Percentiles rank a stretch among this genome's conserved stretches.
These are phyloP conservation scores for Geotrichum siamense DNA, from an alignment of 1,139 yeast genomes.

Conservation along the genomic window DNA sequence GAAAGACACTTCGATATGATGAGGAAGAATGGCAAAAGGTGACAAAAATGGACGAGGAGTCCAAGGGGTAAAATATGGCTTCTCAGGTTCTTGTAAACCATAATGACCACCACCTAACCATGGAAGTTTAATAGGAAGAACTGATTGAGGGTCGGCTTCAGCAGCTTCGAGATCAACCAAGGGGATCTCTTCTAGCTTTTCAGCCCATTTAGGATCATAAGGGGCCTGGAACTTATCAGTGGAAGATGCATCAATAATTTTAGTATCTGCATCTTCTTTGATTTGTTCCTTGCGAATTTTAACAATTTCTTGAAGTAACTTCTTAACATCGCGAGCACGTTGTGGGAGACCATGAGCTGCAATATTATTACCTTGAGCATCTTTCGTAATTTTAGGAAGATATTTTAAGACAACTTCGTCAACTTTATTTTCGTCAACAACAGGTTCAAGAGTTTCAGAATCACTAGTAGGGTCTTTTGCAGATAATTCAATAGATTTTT, in stretches of 20 bases:
- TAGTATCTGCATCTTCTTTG: slow-evolving; percentile 35
- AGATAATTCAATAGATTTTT: slow-evolving; percentile 13
- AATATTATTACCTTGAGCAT: slow-evolving; percentile 17
- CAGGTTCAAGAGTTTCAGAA: slow-evolving; percentile 10
- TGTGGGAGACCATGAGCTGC: slow-evolving; percentile 21
- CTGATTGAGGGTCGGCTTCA: slow-evolving; percentile 45
- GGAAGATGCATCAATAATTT: slow-evolving; percentile 26
- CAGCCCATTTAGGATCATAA: slow-evolving; percentile 53
- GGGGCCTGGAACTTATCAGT: slow-evolving; percentile 30
- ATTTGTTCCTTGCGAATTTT: slow-evolving; percentile 46
- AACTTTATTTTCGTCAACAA: slow-evolving; percentile 17
- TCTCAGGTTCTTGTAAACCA: slow-evolving; percentile 71
- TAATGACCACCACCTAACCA: slow-evolving; percentile 48
- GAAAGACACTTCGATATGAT: slow-evolving; percentile 84
- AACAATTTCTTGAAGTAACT: slow-evolving; percentile 49
- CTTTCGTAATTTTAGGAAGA: slow-evolving; percentile 19
- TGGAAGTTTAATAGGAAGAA: slow-evolving; percentile 28
- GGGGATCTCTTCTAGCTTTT: slow-evolving; percentile 44
- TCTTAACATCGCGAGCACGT: slow-evolving; percentile 39
- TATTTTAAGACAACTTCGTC: slow-evolving; percentile 20
- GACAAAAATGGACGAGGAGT: slow-evolving; percentile 88
- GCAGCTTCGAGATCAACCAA: slow-evolving; percentile 48
- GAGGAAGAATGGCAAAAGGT: slow-evolving; percentile 86
- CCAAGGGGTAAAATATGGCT: slow-evolving; percentile 95
- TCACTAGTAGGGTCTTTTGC: slow-evolving; percentile 11